Percentiles rank a stretch among this genome's conserved stretches.
Conservation (phyloP, 2,329 filamentous ascomycete genomes). For the Talaromyces islandicus region DNA sequence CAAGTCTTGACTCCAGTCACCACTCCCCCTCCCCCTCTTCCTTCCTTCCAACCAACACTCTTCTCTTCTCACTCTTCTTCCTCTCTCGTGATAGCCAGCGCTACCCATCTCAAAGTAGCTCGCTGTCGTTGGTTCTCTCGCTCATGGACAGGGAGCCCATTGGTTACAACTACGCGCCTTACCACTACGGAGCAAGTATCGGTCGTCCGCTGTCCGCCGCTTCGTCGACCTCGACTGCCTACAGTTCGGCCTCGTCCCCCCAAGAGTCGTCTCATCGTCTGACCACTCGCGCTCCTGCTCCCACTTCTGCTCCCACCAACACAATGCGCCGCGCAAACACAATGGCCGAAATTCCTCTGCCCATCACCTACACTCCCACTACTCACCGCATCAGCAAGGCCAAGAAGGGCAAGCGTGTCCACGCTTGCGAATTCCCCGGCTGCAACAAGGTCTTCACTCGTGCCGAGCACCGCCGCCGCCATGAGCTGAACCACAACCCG, state of each 20-base stretch:
- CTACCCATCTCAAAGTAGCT: background rate
- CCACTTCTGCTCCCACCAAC: background rate
- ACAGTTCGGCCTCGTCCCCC: background rate
- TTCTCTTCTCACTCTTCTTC: background rate
- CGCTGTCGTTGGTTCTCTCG: background rate
- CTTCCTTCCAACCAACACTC: background rate
- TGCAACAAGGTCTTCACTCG: constrained; percentile 47
- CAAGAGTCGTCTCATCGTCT: background rate
- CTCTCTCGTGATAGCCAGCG: background rate
- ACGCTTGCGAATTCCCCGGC: constrained; percentile 42
- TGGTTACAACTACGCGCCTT: background rate
- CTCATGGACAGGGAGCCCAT: background rate
- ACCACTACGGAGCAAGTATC: background rate
- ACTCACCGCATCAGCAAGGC: constrained; percentile 47
- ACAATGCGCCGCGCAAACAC: constrained; percentile 20
- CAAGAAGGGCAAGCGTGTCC: constrained; percentile 48
- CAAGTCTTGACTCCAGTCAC: background rate
- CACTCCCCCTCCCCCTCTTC: background rate
- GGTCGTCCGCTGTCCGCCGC: background rate
- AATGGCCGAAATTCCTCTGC: constrained; percentile 25
- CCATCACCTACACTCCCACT: constrained; percentile 43
- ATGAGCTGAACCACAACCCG: constrained; percentile 47
- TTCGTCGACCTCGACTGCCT: background rate
- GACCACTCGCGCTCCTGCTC: background rate
- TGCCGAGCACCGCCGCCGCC: constrained; percentile 44